A percentile compares a stretch with the other conserved stretches of the same genome.
Evolutionary conservation across 1,139 yeast genomes (phyloP).

Genomic region (Lodderomyces orthopsilosis): DNA sequence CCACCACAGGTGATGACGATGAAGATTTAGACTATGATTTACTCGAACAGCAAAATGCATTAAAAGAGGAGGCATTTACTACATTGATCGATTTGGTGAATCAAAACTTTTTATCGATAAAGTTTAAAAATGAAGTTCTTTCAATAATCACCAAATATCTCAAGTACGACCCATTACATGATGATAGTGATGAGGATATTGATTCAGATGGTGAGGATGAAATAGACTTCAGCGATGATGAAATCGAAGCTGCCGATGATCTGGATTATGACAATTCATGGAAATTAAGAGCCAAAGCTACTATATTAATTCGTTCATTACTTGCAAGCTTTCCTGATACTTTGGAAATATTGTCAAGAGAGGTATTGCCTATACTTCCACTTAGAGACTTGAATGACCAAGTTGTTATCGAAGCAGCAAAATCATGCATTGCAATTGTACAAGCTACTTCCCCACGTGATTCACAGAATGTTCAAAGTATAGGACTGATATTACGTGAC

Average conservation of each 20-base stretch:
- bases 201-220: slow-evolving; percentile 47
- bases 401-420: slow-evolving; percentile 40
- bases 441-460: slow-evolving; percentile 17
- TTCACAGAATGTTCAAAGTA: slow-evolving; percentile 12
- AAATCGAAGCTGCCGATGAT: slow-evolving; percentile 15
- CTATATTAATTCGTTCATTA: slow-evolving; percentile 43
- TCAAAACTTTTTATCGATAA: slow-evolving; percentile 14
- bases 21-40: slow-evolving; percentile 43
- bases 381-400: slow-evolving; percentile 39
- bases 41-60: slow-evolving; percentile 30
- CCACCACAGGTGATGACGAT: slow-evolving; percentile 9
- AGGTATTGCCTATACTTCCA: slow-evolving; percentile 11
- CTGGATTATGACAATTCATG: slow-evolving; percentile 60
- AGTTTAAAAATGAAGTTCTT: slow-evolving; percentile 8
- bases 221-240: slow-evolving; percentile 34
- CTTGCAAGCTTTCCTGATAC: slow-evolving; percentile 32
- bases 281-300: slow-evolving; percentile 62
- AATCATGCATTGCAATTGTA: slow-evolving; percentile 30
- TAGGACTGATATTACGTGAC: slow-evolving; percentile 15
- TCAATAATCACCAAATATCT: slow-evolving; percentile 37
- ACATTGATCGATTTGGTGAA: slow-evolving; percentile 33
- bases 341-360: slow-evolving; percentile 8
- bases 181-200: slow-evolving; percentile 33
- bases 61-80: slow-evolving; percentile 49
- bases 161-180: slow-evolving; percentile 56